Evolutionary conservation across 2,329 filamentous ascomycete genomes (phyloP), one percentile per base, ranked within the genome.

Genomic region (Colletotrichum paranaense): DNA sequence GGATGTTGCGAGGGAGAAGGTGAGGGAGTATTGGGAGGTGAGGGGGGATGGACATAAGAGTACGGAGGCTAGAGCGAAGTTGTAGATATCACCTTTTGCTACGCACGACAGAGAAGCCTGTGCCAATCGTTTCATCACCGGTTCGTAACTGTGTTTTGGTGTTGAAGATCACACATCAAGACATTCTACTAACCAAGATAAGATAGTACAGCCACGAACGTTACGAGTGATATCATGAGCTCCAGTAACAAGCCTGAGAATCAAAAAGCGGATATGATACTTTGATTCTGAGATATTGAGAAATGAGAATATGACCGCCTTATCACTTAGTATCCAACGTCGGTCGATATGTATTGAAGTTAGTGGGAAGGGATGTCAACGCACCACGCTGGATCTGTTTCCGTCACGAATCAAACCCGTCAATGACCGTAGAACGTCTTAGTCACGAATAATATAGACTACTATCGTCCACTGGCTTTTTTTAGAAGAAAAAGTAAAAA

Each of bases 21-120:
- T 97, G 2, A 88, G 85, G 78, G 91, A 93, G 83, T 98, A 97
- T 82, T 98, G 97, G 80, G 83, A 85, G 78, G 81, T 85, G 64
- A 86, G 81, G 74, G 85, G 84, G 3, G 79, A 77, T 5, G 78
- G 78, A 55, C 86, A 88, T 74, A 79, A 78, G 55, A 83, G 82
- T 26, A 83, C 87, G 28, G 88, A 89, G 76, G 79, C 78, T n/a
- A 86, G 84, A 76, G 81, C 86, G 19, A 90, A 89, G 81, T 77
- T 91, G 68, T 90, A 65, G 30, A 53, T 26, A 14, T n/a, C 24
- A 7, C 3, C 7, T 24, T 5, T 9, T 49, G 19, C 8, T 9
- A 22, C 19, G 5, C 8, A n/a, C 3, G 42, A 9, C 9, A 9
- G 19, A 5, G 8, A 8, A 49, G 4, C 19, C 42, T 22, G 4